A percentile compares a stretch with the other conserved stretches of the same genome.
Conservation (phyloP, 805 yeast genomes). For the Hanseniaspora nectarophila region DNA sequence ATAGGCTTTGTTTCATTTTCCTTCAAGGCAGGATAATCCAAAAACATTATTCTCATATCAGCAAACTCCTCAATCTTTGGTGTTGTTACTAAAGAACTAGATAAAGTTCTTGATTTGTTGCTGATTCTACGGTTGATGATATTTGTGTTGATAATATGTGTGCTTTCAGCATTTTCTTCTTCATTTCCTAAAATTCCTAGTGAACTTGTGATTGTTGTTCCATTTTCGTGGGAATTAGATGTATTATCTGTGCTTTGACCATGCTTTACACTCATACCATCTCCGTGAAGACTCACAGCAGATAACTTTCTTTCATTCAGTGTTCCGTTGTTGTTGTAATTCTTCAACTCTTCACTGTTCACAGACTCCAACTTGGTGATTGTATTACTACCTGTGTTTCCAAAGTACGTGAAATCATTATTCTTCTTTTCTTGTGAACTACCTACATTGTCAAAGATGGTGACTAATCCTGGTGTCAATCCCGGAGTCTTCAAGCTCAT, state of each 20-base stretch:
- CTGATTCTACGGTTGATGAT: slow-evolving; percentile 8
- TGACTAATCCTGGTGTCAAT: slow-evolving; percentile 2
- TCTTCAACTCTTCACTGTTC: slow-evolving; percentile 6
- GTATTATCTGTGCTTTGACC: not conserved
- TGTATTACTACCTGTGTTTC: not conserved
- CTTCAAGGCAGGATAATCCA: slow-evolving; percentile 13
- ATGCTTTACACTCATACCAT: too few relatives aligned
- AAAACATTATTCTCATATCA: slow-evolving; percentile 11
- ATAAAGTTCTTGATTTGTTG: slow-evolving; percentile 2
- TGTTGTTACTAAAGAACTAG: slow-evolving; percentile 4
- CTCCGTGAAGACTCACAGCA: not conserved
- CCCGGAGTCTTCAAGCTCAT: slow-evolving; percentile 7
- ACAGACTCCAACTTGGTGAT: slow-evolving; percentile 4
- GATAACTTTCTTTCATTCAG: not conserved
- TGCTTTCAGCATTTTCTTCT: slow-evolving; percentile 8
- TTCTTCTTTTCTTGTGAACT: not conserved
- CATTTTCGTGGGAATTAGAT: too few relatives aligned
- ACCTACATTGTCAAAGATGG: not conserved
- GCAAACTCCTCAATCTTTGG: slow-evolving; percentile 15
- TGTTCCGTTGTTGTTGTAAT: not conserved
- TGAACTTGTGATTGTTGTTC: not conserved
- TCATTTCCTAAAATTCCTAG: not conserved
- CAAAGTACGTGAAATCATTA: not conserved
- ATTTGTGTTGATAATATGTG: slow-evolving; percentile 11
- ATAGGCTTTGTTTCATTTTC: not conserved